These are phyloP conservation scores for Lipomyces spencermartinsiae DNA, from an alignment of 805 yeast species.

Conservation along the genomic window DNA sequence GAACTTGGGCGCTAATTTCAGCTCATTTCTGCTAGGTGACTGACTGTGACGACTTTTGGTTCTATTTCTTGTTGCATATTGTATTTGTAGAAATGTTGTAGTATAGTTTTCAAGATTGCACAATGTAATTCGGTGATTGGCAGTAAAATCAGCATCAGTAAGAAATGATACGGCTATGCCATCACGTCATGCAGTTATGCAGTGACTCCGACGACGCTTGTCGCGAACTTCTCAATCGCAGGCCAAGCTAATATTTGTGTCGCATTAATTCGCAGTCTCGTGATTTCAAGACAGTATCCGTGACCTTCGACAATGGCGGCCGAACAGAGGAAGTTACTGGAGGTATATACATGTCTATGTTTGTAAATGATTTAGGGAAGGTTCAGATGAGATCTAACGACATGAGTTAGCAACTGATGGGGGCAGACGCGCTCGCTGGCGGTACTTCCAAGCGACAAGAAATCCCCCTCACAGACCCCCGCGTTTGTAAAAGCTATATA, in stretches of 20 bases:
- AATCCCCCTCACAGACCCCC: slow-evolving; percentile 57
- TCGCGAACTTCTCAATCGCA: neutral
- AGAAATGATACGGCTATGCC: neutral
- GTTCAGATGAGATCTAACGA: slow-evolving; percentile 1
- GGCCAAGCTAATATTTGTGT: too few species aligned
- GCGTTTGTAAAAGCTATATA: slow-evolving; percentile 80
- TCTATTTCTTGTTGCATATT: neutral
- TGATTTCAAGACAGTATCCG: neutral
- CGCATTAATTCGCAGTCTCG: too few species aligned
- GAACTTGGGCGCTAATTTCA: neutral
- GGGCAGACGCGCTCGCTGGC: slow-evolving; percentile 49
- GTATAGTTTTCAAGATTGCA: slow-evolving; percentile 8
- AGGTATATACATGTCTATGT: slow-evolving; percentile 41
- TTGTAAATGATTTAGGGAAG: neutral
- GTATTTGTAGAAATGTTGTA: neutral
- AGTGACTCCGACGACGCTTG: neutral
- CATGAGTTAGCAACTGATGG: slow-evolving; percentile 66
- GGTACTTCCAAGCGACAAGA: slow-evolving; percentile 48
- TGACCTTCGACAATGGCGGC: slow-evolving; percentile 55
- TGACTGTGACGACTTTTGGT: neutral
- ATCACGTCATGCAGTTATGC: neutral
- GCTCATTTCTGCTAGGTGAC: neutral
- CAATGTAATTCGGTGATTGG: neutral
- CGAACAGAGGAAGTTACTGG: slow-evolving; percentile 75
- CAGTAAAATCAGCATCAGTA: neutral